Percentiles rank a stretch among this genome's conserved stretches.
Evolutionary conservation across 441 rosid genomes (phyloP).

Genomic region (Gossypium schwendimanii): DNA sequence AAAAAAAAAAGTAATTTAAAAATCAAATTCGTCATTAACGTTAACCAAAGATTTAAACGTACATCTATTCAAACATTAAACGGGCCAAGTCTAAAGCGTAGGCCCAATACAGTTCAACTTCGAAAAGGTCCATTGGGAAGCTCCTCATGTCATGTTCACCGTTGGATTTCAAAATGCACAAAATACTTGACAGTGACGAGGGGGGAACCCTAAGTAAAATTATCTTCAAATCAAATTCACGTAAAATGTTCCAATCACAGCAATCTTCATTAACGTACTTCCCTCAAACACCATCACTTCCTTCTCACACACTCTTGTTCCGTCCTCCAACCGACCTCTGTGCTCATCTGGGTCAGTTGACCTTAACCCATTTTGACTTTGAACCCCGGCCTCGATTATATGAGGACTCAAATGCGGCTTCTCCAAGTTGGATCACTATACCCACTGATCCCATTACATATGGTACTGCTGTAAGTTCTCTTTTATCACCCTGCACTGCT

Average conservation of each 20-base stretch:
- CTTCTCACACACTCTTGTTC: constrained; percentile 1
- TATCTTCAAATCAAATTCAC: not conserved
- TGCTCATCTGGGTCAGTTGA: not conserved
- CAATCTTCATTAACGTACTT: constrained; percentile 8
- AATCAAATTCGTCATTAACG: too few species aligned
- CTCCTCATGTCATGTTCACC: not conserved
- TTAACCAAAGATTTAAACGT: too few species aligned
- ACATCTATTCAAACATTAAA: too few species aligned
- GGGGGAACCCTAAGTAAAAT: not conserved
- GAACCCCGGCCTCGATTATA: not conserved
- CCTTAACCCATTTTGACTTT: not conserved
- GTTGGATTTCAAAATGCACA: not conserved
- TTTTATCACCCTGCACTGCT: not conserved
- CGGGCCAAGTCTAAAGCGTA: not conserved
- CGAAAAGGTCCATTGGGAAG: not conserved
- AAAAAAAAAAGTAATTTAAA: too few species aligned
- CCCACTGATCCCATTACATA: constrained; percentile 5
- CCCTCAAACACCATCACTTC: constrained; percentile 2
- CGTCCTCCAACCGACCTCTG: constrained; percentile 17
- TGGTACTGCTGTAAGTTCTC: constrained; percentile 17
- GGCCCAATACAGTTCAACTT: not conserved
- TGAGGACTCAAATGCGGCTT: constrained; percentile 14
- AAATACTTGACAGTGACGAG: not conserved
- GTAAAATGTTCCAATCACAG: constrained; percentile 13
- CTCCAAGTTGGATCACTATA: constrained; percentile 7